Evolutionary conservation across 73 alveolate species (phyloP), one percentile per base, ranked within the genome.

Genomic region (Blepharisma stoltei): DNA sequence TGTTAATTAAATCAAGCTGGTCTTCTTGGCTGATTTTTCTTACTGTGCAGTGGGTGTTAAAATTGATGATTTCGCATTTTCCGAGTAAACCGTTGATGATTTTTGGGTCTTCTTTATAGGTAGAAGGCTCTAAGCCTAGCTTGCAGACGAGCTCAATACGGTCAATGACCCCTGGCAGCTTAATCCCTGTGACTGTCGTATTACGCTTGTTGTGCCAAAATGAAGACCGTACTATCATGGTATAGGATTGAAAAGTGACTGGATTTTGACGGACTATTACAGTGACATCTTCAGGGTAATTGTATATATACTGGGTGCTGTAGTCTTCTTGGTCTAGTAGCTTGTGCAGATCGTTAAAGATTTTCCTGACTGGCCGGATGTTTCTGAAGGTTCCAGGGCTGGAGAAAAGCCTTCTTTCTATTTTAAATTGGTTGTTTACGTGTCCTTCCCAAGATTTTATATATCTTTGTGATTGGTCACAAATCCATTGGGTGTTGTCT

Each of bases 401-500:
- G 23, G 46, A 14, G 2, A 38, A 38, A 2, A 60, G 38, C 2
- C 23, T 60, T 60, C 23, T 25, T 60, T 60, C 73, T 20, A 60
- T 38, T 20, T 9, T 8, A 14, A 60, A 25, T 8, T 14, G 37
- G 78, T 90, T 89, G 69, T 88, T 89, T 20, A 81, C 77, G 81
- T 93, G 84, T 6, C 96, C 96, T 60, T 81, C 83, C 9, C 87
- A 86, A 70, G 89, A 94, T 54, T 81, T 81, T 41, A 54, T 66
- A 45, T 81, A 69, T 54, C 94, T 94, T 18, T 77, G 78, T 9
- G 78, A 54, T 45, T 69, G 67, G 69, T 88, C 89, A 78, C 81
- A 67, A 23, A 81, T 68, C 95, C 97, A 91, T 52, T 91, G 82
- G 41, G 46, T 81, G 37, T 78, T 85, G 83, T 93, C 78, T 6